Conservation (phyloP, 2,329 filamentous ascomycete species). For the Tolypocladium inflatum region DNA sequence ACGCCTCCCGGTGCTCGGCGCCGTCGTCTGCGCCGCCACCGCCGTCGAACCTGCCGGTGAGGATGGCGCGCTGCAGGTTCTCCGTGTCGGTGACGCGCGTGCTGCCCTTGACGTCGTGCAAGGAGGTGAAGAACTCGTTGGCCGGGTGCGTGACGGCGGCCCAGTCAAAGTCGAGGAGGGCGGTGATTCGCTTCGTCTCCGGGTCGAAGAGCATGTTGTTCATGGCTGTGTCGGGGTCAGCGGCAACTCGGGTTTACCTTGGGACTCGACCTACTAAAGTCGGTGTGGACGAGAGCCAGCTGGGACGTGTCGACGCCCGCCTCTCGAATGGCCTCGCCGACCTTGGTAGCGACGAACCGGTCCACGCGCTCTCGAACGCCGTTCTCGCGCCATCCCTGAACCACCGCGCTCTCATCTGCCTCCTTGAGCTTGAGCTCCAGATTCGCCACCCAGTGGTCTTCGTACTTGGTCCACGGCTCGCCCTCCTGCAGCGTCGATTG, state of each 20-base stretch:
- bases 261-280: constrained; percentile 12
- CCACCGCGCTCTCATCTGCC: neutral
- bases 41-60: neutral
- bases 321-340: constrained; percentile 3
- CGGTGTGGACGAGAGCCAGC: constrained; percentile 13
- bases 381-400: constrained; percentile 7
- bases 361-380: constrained; percentile 8
- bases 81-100: neutral
- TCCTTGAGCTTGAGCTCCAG: neutral
- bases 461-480: constrained; percentile 10
- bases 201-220: constrained; percentile 17
- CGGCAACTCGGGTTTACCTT: neutral
- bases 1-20: neutral
- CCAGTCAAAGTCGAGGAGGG: constrained; percentile 19
- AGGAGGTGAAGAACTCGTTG: constrained; percentile 13
- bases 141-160: constrained; percentile 11
- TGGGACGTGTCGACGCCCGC: constrained; percentile 2
- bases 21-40: neutral
- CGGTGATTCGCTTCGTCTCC: constrained; percentile 10
- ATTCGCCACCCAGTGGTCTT: constrained; percentile 2
- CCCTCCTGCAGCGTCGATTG: constrained; percentile 7
- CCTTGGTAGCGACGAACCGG: constrained; percentile 3
- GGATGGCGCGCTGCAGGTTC: constrained; percentile 1
- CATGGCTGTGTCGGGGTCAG: constrained; percentile 7
- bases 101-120: neutral